Evolutionary conservation across 805 yeast species (phyloP).

Genomic region (Wickerhamiella kazuoi): DNA sequence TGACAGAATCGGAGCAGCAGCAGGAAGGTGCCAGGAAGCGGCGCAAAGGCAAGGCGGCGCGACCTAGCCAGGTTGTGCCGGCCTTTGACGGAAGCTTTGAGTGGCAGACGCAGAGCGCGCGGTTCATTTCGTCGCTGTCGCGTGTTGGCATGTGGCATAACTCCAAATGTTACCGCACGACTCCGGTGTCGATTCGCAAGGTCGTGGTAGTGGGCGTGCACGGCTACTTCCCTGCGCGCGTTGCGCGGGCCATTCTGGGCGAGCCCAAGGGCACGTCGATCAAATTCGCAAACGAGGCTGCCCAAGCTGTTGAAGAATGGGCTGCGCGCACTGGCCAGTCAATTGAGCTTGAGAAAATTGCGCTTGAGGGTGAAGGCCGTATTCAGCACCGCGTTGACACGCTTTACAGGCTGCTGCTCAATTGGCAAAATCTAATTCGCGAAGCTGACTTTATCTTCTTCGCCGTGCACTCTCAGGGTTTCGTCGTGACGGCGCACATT

Average conservation of each 20-base stretch:
- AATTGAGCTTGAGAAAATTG: conserved; percentile 66
- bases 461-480: conserved; percentile 93
- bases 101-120: conserved; percentile 11
- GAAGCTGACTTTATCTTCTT: conserved; percentile 72
- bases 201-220: conserved; percentile 83
- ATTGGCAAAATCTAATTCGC: conserved; percentile 40
- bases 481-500: conserved; percentile 72
- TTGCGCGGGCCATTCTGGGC: conserved; percentile 74
- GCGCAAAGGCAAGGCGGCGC: conserved; percentile 1
- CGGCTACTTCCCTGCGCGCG: conserved; percentile 83
- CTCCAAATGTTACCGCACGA: conserved; percentile 10
- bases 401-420: conserved; percentile 51
- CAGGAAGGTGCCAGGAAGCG: conserved; percentile 3
- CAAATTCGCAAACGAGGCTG: conserved; percentile 83
- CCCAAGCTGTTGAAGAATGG: conserved; percentile 54
- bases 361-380: conserved; percentile 85
- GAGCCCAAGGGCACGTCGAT: conserved; percentile 94
- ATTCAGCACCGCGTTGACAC: conserved; percentile 71
- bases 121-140: conserved; percentile 9
- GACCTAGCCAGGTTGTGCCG: conserved; percentile 18
- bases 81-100: conserved; percentile 15
- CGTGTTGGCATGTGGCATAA: conserved; percentile 8
- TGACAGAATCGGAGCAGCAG: conserved; percentile 5
- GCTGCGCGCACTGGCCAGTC: conserved; percentile 27
- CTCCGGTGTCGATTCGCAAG: conserved; percentile 26